Evolutionary conservation across 306 rosid genomes (phyloP).

Genomic region (Comarum palustre): DNA sequence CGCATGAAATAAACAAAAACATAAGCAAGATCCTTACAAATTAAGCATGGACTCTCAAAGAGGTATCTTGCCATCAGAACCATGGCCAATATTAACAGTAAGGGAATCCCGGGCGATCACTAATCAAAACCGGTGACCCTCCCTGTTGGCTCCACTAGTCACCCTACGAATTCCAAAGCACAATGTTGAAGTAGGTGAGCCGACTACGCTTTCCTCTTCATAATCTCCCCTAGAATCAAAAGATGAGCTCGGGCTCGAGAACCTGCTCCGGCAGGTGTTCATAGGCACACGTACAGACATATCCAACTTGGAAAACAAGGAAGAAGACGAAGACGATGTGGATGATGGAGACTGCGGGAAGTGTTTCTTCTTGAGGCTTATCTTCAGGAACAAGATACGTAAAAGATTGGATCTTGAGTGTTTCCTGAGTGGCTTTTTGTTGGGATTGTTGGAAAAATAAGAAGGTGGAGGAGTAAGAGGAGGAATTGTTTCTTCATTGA

Average conservation of each 20-base stretch:
- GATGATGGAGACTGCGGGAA: conserved; percentile 9
- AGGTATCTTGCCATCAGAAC: conserved; percentile 13
- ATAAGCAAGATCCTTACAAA: conserved; percentile 1
- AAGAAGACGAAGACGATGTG: not conserved
- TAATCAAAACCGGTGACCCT: conserved; percentile 14
- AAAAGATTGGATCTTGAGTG: conserved; percentile 47
- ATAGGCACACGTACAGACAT: conserved; percentile 26
- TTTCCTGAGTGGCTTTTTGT: conserved; percentile 30
- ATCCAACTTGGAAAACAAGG: conserved; percentile 20
- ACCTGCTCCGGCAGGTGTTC: conserved; percentile 4
- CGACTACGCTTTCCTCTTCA: conserved; percentile 22
- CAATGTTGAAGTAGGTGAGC: conserved; percentile 47
- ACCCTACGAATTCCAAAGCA: conserved; percentile 50
- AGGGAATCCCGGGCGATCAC: not conserved
- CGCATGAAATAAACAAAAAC: not conserved
- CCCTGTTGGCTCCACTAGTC: conserved; percentile 16
- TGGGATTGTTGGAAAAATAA: conserved; percentile 23
- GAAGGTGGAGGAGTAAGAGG: conserved; percentile 97
- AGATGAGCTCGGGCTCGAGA: conserved; percentile 49
- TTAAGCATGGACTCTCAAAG: not conserved
- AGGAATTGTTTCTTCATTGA: conserved; percentile 46
- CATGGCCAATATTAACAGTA: conserved; percentile 10
- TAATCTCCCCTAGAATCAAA: conserved; percentile 37
- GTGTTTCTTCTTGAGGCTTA: conserved; percentile 33
- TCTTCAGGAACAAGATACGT: conserved; percentile 38